phyloP scores from a whole-genome alignment of 2,329 filamentous ascomycete genomes.

The Neodidymelliopsis sp. region DNA sequence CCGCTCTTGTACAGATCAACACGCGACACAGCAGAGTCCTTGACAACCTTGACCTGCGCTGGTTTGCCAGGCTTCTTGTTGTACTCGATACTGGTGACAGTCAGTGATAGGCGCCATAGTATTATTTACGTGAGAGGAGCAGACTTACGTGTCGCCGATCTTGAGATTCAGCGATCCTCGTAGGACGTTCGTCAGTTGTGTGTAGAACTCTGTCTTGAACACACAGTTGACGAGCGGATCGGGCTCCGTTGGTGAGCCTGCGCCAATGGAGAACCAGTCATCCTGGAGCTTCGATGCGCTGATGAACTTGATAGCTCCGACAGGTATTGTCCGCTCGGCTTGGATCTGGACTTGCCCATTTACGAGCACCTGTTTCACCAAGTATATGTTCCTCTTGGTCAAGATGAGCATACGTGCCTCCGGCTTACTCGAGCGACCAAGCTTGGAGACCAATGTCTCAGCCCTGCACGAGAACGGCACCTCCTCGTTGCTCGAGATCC shows the following conservation, averaged over 20 bases:
- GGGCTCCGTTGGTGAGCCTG: conserved; percentile 88
- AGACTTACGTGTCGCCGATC: conserved; percentile 71
- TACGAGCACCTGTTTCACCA: conserved; percentile 82
- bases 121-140: background rate
- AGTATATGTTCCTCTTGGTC: conserved; percentile 85
- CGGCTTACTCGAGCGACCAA: conserved; percentile 93
- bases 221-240: conserved; percentile 94
- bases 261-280: conserved; percentile 94
- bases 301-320: conserved; percentile 89
- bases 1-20: conserved; percentile 94
- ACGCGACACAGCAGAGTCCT: conserved; percentile 76
- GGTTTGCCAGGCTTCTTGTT: conserved; percentile 97
- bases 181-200: conserved; percentile 82
- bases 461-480: conserved; percentile 89
- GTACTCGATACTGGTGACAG: conserved; percentile 74
- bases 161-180: conserved; percentile 82
- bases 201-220: conserved; percentile 97
- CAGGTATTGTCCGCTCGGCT: conserved; percentile 79
- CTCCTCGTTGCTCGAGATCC: conserved; percentile 75
- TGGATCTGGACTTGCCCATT: conserved; percentile 83
- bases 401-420: conserved; percentile 85
- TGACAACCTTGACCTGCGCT: conserved; percentile 85
- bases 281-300: conserved; percentile 82
- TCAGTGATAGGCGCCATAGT: too few species aligned
- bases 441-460: conserved; percentile 90